phyloP scores from a whole-genome alignment of 139 green algal genomes.

The Chlorella sp. region DNA sequence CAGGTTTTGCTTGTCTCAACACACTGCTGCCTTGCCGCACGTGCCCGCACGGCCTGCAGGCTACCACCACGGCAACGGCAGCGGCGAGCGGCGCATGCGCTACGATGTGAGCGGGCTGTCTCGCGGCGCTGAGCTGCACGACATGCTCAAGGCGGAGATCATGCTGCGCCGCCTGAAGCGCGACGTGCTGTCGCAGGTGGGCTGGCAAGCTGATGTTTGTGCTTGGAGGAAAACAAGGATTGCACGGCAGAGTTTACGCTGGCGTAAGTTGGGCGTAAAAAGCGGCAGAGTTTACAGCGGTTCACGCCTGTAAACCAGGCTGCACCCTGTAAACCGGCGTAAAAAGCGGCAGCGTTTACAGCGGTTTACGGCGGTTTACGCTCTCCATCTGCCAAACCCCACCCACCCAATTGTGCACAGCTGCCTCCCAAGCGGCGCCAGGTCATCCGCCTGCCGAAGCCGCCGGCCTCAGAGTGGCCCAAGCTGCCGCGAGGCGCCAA shows the following conservation, averaged over 20 bases:
- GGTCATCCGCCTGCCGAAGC: slow-evolving; percentile 73
- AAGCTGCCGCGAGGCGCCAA: neutral
- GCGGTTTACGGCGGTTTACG: too few species aligned
- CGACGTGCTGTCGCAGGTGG: slow-evolving; percentile 83
- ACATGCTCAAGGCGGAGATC: slow-evolving; percentile 83
- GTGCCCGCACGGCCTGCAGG: neutral
- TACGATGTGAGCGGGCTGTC: slow-evolving; percentile 67
- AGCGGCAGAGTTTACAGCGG: too few species aligned
- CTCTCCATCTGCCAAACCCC: too few species aligned
- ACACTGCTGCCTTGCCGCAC: neutral
- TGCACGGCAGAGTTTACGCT: too few species aligned
- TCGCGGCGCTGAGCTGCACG: slow-evolving; percentile 87
- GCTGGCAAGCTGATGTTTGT: too few species aligned
- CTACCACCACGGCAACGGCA: neutral
- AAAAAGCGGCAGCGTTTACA: too few species aligned
- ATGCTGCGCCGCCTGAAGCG: slow-evolving; percentile 94
- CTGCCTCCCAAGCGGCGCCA: slow-evolving; percentile 93
- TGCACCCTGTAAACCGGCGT: too few species aligned
- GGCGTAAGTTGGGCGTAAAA: too few species aligned
- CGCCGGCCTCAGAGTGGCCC: slow-evolving; percentile 48
- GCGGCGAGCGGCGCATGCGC: slow-evolving; percentile 26
- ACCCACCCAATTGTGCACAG: slow-evolving; percentile 36
- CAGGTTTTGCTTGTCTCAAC: too few species aligned
- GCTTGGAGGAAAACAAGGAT: too few species aligned
- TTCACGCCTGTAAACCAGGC: too few species aligned